A percentile compares a stretch with the other conserved stretches of the same genome.
These are phyloP conservation scores for Cordyceps farinosa DNA, from an alignment of 2,329 filamentous ascomycete genomes.

Conservation along the genomic window DNA sequence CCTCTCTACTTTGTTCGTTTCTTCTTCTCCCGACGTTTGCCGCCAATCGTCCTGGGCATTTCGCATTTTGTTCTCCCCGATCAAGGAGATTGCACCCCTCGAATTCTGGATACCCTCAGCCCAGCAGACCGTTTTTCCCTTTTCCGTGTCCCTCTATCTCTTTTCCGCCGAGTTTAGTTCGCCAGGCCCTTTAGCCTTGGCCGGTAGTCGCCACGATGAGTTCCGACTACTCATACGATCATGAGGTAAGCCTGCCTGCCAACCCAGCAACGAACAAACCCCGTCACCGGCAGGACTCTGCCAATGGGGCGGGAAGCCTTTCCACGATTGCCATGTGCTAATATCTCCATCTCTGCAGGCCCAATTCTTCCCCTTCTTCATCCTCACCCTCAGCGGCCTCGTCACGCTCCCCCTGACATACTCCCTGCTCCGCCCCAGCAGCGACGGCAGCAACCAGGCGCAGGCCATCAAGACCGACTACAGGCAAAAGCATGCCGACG, in stretches of 20 bases:
- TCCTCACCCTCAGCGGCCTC: constrained; percentile 83
- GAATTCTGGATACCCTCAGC: neutral
- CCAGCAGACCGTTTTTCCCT: neutral
- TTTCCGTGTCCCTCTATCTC: neutral
- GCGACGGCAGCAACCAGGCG: constrained; percentile 72
- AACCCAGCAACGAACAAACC: neutral
- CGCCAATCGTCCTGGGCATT: neutral
- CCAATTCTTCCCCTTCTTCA: constrained; percentile 99
- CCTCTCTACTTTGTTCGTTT: neutral
- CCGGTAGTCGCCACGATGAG: constrained; percentile 61
- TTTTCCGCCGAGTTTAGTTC: too few relatives aligned
- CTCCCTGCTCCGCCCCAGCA: constrained; percentile 75
- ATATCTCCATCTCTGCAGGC: constrained; percentile 49
- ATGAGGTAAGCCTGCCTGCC: constrained; percentile 58
- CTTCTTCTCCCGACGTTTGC: neutral
- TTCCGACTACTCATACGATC: constrained; percentile 97
- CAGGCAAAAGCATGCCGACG: constrained; percentile 74
- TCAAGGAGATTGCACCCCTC: neutral
- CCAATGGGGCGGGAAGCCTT: neutral
- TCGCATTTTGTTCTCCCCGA: neutral
- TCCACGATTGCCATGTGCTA: neutral
- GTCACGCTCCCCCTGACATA: constrained; percentile 90
- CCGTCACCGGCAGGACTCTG: neutral
- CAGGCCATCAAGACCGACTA: constrained; percentile 79
- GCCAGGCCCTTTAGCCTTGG: constrained; percentile 33